Conservation (phyloP, 192 early-diverging fungal species). For the Phlyctochytrium bullatum region DNA sequence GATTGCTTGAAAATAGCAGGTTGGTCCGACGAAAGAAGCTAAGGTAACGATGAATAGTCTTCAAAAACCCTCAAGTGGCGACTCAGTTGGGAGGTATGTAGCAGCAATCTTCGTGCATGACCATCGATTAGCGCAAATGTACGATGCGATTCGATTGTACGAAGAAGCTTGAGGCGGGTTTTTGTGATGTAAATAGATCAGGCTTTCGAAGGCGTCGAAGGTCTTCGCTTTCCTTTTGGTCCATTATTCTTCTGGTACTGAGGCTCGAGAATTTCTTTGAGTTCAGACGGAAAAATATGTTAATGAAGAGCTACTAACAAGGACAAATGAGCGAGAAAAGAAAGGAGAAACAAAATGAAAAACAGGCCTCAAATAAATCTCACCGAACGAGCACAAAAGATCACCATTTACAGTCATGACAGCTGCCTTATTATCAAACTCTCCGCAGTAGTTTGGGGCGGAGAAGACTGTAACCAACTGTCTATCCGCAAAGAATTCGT, state of each 20-base stretch:
- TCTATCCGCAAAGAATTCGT: slow-evolving; percentile 92
- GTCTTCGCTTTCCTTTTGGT: no score
- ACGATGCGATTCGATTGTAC: slow-evolving; percentile 61
- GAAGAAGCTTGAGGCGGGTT: slow-evolving; percentile 8
- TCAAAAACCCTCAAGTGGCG: slow-evolving; percentile 74
- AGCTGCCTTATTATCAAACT: slow-evolving; percentile 77
- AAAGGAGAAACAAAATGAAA: background rate
- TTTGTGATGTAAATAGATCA: background rate
- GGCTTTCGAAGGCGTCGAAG: no score
- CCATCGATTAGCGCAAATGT: slow-evolving; percentile 54
- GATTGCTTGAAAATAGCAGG: slow-evolving; percentile 72
- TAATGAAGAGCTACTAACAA: background rate
- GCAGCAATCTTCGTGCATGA: background rate
- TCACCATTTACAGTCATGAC: slow-evolving; percentile 89
- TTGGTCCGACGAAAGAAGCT: background rate
- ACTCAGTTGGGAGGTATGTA: slow-evolving; percentile 46
- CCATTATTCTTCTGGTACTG: no score
- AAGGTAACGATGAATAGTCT: slow-evolving; percentile 38
- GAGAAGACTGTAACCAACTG: slow-evolving; percentile 91
- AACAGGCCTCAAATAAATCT: no score
- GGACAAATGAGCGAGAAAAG: background rate
- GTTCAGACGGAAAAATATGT: no score
- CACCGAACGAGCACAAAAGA: slow-evolving; percentile 83
- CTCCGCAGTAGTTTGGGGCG: slow-evolving; percentile 96
- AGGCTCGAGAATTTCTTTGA: no score